Percentiles rank a stretch among this genome's conserved stretches.
These are phyloP conservation scores for Gautieria morchelliformis DNA, from an alignment of 768 basidiomycete species.

Conservation along the genomic window DNA sequence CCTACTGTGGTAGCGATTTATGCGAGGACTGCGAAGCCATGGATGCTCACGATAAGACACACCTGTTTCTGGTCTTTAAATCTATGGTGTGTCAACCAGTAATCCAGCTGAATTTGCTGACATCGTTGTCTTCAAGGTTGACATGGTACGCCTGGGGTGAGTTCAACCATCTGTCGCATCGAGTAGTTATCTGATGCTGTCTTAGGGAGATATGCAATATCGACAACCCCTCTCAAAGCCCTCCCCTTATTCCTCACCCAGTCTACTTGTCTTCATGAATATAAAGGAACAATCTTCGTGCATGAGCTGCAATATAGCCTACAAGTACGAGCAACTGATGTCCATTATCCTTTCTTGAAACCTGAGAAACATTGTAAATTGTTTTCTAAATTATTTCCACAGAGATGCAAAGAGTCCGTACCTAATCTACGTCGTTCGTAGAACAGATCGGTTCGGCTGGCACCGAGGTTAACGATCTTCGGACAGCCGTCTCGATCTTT, in stretches of 20 bases:
- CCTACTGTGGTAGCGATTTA: slow-evolving; percentile 79
- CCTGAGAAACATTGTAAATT: slow-evolving; percentile 28
- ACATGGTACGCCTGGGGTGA: slow-evolving; percentile 67
- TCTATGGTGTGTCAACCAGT: slow-evolving; percentile 43
- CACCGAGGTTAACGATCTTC: slow-evolving; percentile 96
- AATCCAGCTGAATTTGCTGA: slow-evolving; percentile 1
- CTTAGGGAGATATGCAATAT: slow-evolving; percentile 42
- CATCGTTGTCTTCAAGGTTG: slow-evolving; percentile 35
- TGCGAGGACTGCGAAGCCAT: slow-evolving; percentile 74
- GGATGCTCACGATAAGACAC: slow-evolving; percentile 55
- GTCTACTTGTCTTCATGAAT: slow-evolving; percentile 36
- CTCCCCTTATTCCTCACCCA: slow-evolving; percentile 54
- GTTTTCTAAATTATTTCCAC: background rate
- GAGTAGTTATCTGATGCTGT: background rate
- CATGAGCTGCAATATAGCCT: background rate
- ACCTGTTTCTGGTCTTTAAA: slow-evolving; percentile 86
- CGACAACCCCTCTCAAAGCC: slow-evolving; percentile 40
- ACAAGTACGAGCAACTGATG: background rate
- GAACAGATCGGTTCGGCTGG: slow-evolving; percentile 85
- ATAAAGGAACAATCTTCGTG: background rate
- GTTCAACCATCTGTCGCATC: slow-evolving; percentile 14
- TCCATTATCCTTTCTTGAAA: slow-evolving; percentile 54
- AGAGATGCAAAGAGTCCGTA: slow-evolving; percentile 22
- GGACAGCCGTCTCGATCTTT: slow-evolving; percentile 98
- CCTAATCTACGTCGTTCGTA: slow-evolving; percentile 83